These are phyloP conservation scores for Eucalyptus cladocalyx DNA, from an alignment of 345 rosid genomes.

Conservation along the genomic window DNA sequence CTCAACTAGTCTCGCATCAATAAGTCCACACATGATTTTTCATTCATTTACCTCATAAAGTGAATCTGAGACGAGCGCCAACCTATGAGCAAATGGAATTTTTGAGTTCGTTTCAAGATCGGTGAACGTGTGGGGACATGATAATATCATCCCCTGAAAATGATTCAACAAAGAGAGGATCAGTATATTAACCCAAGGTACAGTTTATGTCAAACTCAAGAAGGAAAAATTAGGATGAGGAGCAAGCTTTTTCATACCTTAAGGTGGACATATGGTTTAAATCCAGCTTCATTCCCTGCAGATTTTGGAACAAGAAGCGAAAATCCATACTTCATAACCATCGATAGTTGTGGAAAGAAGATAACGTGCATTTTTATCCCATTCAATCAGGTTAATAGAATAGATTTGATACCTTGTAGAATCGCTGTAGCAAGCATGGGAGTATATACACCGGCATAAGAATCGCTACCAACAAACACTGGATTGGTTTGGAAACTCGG, in stretches of 20 bases:
- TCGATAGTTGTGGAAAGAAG: neutral
- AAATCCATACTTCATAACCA: neutral
- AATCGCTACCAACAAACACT: slow-evolving; percentile 4
- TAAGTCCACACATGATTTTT: neutral
- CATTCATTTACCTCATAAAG: neutral
- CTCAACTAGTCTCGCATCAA: neutral
- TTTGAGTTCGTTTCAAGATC: neutral
- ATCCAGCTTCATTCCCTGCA: neutral
- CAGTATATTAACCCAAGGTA: neutral
- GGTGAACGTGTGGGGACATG: neutral
- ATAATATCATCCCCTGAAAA: neutral
- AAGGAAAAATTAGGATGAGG: neutral
- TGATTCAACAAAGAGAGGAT: neutral
- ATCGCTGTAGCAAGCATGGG: slow-evolving; percentile 5
- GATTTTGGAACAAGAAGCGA: neutral
- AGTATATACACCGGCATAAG: slow-evolving; percentile 4
- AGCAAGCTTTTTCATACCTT: neutral
- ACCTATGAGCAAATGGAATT: neutral
- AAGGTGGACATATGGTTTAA: neutral
- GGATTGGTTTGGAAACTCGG: slow-evolving; percentile 5
- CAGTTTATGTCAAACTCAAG: neutral
- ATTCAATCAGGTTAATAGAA: neutral
- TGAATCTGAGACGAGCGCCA: neutral
- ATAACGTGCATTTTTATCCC: neutral
- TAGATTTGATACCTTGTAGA: neutral